These are phyloP conservation scores for Thielaviopsis punctulata DNA, from an alignment of 2,329 filamentous ascomycete species.

Conservation along the genomic window DNA sequence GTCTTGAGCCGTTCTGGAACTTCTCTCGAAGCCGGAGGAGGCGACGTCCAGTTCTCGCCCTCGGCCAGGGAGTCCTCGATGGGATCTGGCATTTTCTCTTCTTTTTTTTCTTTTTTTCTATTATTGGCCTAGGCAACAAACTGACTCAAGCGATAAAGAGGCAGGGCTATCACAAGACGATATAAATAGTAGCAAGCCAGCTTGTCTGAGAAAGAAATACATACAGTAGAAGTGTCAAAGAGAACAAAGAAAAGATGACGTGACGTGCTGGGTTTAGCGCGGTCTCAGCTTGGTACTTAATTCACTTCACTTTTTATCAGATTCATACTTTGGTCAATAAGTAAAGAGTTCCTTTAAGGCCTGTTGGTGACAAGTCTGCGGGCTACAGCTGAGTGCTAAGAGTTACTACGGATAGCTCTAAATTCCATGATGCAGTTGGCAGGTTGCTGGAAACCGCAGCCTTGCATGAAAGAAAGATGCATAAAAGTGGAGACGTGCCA, in stretches of 20 bases:
- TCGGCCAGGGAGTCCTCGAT: slow-evolving; percentile 30
- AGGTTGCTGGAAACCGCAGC: neutral
- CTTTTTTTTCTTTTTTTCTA: neutral
- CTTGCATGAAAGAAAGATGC: neutral
- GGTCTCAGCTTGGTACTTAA: neutral
- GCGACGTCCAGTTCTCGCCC: slow-evolving; percentile 28
- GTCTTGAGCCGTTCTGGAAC: slow-evolving; percentile 23
- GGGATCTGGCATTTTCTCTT: slow-evolving; percentile 25
- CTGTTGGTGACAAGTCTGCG: neutral
- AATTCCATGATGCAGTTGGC: slow-evolving; percentile 1
- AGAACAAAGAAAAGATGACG: neutral
- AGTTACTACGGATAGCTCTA: neutral
- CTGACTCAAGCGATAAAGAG: neutral
- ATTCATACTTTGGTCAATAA: neutral
- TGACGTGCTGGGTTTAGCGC: neutral
- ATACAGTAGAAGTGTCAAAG: neutral
- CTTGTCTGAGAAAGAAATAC: neutral
- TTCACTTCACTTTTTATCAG: too few relatives aligned
- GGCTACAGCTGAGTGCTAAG: neutral
- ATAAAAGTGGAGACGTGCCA: neutral
- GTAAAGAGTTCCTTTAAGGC: neutral
- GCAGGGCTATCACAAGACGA: neutral
- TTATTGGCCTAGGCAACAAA: neutral
- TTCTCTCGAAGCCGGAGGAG: slow-evolving; percentile 19
- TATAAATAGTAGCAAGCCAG: neutral